phyloP scores from a whole-genome alignment of 306 rosid species.

The Alnus glutinosa region DNA sequence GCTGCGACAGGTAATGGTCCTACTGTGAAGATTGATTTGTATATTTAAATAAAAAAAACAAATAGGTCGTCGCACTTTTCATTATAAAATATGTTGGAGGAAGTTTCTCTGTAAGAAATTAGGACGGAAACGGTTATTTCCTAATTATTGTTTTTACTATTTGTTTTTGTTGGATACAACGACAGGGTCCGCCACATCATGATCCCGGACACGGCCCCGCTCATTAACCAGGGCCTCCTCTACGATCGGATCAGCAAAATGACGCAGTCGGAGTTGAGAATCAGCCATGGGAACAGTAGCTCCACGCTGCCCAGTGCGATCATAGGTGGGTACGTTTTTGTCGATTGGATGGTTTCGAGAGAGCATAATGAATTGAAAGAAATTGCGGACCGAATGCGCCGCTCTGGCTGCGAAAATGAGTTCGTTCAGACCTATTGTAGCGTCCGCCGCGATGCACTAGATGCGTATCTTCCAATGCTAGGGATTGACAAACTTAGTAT shows the following conservation, averaged over 20 bases:
- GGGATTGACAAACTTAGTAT: slow-evolving; percentile 88
- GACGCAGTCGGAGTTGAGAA: too few relatives aligned
- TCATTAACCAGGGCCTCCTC: slow-evolving; percentile 69
- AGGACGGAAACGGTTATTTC: too few relatives aligned
- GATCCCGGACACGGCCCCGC: slow-evolving; percentile 70
- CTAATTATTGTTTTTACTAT: too few relatives aligned
- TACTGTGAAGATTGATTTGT: too few relatives aligned
- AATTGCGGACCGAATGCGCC: slow-evolving; percentile 80
- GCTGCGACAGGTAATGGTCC: too few relatives aligned
- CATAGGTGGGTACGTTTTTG: slow-evolving; percentile 58
- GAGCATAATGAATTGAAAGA: slow-evolving; percentile 71
- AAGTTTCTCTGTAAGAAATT: too few relatives aligned
- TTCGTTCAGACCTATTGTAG: slow-evolving; percentile 79
- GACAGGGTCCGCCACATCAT: slow-evolving; percentile 39
- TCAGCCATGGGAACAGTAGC: slow-evolving; percentile 49
- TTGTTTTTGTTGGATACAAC: too few relatives aligned
- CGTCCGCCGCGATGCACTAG: slow-evolving; percentile 83
- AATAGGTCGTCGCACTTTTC: too few relatives aligned
- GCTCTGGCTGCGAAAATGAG: slow-evolving; percentile 85
- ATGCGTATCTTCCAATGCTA: slow-evolving; percentile 69
- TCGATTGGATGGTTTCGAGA: slow-evolving; percentile 69
- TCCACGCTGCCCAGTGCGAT: slow-evolving; percentile 64
- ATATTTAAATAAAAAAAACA: too few relatives aligned
- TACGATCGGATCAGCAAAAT: slow-evolving; percentile 53
- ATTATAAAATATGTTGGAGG: too few relatives aligned